These are phyloP conservation scores for Nidularia pulvinata DNA, from an alignment of 768 basidiomycete species.

Conservation along the genomic window DNA sequence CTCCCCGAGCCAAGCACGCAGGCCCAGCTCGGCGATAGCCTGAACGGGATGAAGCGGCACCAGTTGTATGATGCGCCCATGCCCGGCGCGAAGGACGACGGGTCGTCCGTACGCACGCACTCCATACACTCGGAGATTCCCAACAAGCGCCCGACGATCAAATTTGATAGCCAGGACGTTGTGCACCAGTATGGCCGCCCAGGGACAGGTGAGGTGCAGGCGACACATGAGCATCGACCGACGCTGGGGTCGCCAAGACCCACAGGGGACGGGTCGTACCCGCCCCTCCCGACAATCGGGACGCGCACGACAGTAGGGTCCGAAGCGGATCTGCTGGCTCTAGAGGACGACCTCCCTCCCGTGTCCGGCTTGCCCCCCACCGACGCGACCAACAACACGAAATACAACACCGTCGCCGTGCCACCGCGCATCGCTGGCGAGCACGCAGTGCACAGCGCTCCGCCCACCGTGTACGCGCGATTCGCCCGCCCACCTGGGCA, in stretches of 20 bases:
- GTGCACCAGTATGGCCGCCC: slow-evolving; percentile 74
- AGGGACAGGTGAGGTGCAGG: slow-evolving; percentile 42
- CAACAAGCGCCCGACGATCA: slow-evolving; percentile 61
- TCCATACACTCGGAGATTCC: slow-evolving; percentile 29
- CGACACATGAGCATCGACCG: slow-evolving; percentile 48
- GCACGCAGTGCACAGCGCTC: slow-evolving; percentile 41
- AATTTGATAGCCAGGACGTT: slow-evolving; percentile 73
- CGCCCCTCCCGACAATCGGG: slow-evolving; percentile 21
- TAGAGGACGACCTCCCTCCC: slow-evolving; percentile 8
- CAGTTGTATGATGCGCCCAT: slow-evolving; percentile 91
- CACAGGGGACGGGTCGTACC: slow-evolving; percentile 18
- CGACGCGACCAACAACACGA: neutral
- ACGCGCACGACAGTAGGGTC: slow-evolving; percentile 9
- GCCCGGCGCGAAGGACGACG: slow-evolving; percentile 36
- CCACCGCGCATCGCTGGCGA: slow-evolving; percentile 26
- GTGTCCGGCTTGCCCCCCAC: neutral
- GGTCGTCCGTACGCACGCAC: slow-evolving; percentile 5
- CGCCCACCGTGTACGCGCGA: slow-evolving; percentile 37
- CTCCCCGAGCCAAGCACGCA: slow-evolving; percentile 7
- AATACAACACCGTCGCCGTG: slow-evolving; percentile 13
- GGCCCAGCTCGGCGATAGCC: slow-evolving; percentile 18
- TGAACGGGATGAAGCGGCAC: slow-evolving; percentile 68
- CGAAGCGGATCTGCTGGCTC: slow-evolving; percentile 23
- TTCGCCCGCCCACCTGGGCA: slow-evolving; percentile 11
- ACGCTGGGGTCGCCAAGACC: slow-evolving; percentile 29